Evolutionary conservation across 2,329 filamentous ascomycete species (phyloP).

Genomic region (Fusarium gaditjirri): DNA sequence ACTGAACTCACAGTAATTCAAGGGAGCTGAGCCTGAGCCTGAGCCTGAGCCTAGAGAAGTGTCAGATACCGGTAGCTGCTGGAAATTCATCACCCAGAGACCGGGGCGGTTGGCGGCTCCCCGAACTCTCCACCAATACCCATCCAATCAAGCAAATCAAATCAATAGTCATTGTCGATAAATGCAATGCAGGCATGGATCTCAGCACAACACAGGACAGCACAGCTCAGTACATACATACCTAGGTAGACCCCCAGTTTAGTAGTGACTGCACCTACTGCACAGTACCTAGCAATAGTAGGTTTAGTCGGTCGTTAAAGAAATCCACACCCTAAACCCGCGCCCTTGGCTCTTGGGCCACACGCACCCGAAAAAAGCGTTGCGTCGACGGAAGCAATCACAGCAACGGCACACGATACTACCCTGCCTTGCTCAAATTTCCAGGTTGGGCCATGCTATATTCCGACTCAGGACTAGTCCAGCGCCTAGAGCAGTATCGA

Average conservation of each 20-base stretch:
- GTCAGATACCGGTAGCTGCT: background rate
- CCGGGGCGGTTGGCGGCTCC: constrained; percentile 27
- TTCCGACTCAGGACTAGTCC: constrained; percentile 29
- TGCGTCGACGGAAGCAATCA: constrained; percentile 33
- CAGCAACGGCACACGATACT: constrained; percentile 18
- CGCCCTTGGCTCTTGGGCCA: constrained; percentile 15
- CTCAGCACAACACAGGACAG: background rate
- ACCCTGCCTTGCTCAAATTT: constrained; percentile 26
- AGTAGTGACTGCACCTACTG: background rate
- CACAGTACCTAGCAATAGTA: background rate
- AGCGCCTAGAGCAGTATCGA: constrained; percentile 8
- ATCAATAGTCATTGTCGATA: background rate
- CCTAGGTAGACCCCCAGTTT: background rate
- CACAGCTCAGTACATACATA: background rate
- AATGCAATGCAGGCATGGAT: background rate
- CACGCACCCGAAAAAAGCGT: constrained; percentile 16
- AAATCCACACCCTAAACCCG: constrained; percentile 9
- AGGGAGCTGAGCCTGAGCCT: too few relatives aligned
- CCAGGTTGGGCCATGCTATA: constrained; percentile 29
- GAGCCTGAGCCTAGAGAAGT: too few relatives aligned
- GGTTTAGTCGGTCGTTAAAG: too few relatives aligned
- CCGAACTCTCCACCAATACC: constrained; percentile 32
- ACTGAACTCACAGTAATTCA: background rate
- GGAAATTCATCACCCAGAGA: background rate
- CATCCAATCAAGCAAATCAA: background rate